Evolutionary conservation across 106 monocot species (phyloP).

Genomic region (Narthecium ossifragum): DNA sequence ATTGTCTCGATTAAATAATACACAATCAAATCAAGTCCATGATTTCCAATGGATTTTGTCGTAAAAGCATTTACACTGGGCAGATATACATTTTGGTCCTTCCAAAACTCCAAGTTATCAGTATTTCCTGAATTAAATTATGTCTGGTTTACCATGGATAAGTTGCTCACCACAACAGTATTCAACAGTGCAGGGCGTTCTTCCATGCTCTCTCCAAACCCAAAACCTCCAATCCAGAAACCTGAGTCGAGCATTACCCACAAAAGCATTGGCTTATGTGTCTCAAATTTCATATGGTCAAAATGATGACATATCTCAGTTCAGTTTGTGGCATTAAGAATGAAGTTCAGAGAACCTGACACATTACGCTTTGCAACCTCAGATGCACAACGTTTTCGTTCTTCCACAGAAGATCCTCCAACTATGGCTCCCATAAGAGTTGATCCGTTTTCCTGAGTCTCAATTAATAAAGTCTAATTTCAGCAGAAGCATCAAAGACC

Average conservation of each 20-base stretch:
- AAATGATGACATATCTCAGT: background rate
- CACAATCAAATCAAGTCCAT: too few species aligned
- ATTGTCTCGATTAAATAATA: too few species aligned
- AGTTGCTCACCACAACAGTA: slow-evolving; percentile 53
- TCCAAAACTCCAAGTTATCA: too few species aligned
- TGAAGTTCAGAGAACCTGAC: slow-evolving; percentile 34
- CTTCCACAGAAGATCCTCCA: slow-evolving; percentile 69
- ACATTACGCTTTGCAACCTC: slow-evolving; percentile 83
- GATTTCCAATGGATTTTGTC: too few species aligned
- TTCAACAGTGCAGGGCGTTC: slow-evolving; percentile 66
- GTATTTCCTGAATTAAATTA: too few species aligned
- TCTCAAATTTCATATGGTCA: background rate
- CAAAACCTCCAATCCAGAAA: slow-evolving; percentile 96
- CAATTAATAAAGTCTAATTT: too few species aligned
- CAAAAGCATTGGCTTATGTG: too few species aligned
- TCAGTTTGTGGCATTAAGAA: background rate
- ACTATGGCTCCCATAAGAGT: slow-evolving; percentile 68
- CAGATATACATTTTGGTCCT: too few species aligned
- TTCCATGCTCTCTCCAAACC: slow-evolving; percentile 85
- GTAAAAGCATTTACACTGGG: too few species aligned
- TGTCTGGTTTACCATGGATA: background rate
- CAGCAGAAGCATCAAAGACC: too few species aligned
- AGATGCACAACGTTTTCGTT: slow-evolving; percentile 67
- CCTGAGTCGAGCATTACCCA: slow-evolving; percentile 36
- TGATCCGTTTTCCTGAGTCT: slow-evolving; percentile 46